Evolutionary conservation across 140 eudicot genomes (phyloP), one percentile per base, ranked within the genome.

Genomic region (Bidens hawaiensis): DNA sequence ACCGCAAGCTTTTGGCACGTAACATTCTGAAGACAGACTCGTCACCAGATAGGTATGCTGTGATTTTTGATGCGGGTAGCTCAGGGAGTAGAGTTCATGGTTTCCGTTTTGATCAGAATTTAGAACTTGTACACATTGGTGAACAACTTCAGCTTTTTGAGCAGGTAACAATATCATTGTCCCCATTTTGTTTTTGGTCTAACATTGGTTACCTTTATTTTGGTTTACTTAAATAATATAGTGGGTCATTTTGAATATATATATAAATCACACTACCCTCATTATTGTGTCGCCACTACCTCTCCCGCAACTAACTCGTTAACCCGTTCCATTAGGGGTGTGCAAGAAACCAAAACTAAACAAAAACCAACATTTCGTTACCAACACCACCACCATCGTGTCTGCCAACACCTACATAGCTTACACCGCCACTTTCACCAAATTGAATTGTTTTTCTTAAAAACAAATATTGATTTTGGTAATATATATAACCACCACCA

Each of bases 51-150:
- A 55, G 71, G 42, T 91, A 79, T 33, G 98, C 90, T 1, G 95
- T 91, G 33, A 84, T 91, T 22, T 91, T 91, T 45, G 96, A 91
- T 57, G 98, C 96, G 1, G 98, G 98, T 2, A 91, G 98, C 62
- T 84, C 95, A 4, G 98, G 98, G 7, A 91, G 98, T 60, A 75
- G 98, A 41, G 96, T 91, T 52, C 98, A 38, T 38, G 45, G 45
- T 14, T 38, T 38, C 45, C 45, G 45, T 38, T 38, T 38, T 11
- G 45, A 38, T 38, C 4, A 38, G 45, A 4, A 38, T 38, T 38
- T 38, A 15, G 45, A 38, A 2, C 45, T 93, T 16, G 89, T 88
- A 7, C 89, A 81, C 61, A 85, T 93, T 57, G 99, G 95, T 53
- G 28, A 72, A 0, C 85, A 85, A 11, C 87, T 93, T 33, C 89